Base-by-base conservation (phyloP, 2,329 filamentous ascomycete genomes). In the Periconia macrospinosa region DNA sequence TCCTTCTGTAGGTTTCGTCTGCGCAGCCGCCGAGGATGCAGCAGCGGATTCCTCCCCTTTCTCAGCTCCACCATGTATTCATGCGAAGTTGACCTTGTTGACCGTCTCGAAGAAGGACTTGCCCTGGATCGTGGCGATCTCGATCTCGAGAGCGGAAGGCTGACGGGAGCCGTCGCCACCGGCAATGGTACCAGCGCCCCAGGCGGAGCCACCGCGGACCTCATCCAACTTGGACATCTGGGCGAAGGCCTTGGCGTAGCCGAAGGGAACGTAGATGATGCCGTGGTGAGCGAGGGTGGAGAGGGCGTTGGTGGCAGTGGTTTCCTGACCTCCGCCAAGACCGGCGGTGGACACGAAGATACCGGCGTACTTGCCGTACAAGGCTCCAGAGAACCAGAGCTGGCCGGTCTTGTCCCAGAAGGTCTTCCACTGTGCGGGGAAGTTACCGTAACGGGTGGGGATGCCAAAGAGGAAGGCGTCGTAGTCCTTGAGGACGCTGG, bases 361-460 rank as follows among this genome's bases (percentile, higher is more conserved):
- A 68, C 93, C 93, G 50, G 89, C 93, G 70, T 91, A 87, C 83
- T 97, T 97, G 79, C 92, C 92, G 78, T 82, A 86, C 81, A 83
- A 92, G 63, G 81, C 86, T 58, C 93, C 93, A 14, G 78, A 75
- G 57, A 82, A 78, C 94, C 94, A 97, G 76, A 94, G 89, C 65
- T 83, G 81, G 70, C 93, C 93, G 20, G 91, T 92, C 78, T 85
- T 84, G 81, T 99, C 94, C 90, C 92, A 95, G 83, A 92, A 93
- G 41, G 86, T 71, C 83, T 94, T 97, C 90, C 90, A 97, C 80
- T 99, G 94, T 17, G 88, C 90, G 46, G 93, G 92, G 83, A 96
- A 96, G 86, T 95, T 97, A 68, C 94, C 94, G 80, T 91, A 99
- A 63, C 94, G 86, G 48, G 94, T 99, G 55, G 94, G 94, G 75